Evolutionary conservation across 2,329 filamentous ascomycete genomes (phyloP), one percentile per base, ranked within the genome.

Genomic region (Colletotrichum agaves): DNA sequence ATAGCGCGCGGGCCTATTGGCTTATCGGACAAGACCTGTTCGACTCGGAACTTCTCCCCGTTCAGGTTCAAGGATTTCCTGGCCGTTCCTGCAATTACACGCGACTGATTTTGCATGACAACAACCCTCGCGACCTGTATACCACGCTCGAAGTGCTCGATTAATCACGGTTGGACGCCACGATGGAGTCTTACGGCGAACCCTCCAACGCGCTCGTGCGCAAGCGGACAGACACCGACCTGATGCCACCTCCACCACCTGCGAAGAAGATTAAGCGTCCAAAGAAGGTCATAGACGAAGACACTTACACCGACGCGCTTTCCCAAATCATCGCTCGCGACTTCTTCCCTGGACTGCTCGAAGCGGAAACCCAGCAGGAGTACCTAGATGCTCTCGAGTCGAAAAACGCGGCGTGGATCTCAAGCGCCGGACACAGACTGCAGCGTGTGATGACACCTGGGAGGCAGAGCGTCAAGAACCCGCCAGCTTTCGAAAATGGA

Each of bases 321-420:
- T 97, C 94, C 0, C 91, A 96, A 73, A 98, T 99, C 76, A 97
- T 99, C 70, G 93, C 93, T 10, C 90, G 96, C 71, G 96, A 99
- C 83, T 99, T 97, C 83, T 99, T 98, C 75, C 96, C 96, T 0
- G 96, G 95, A 0, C 85, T 99, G 0, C 82, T 94, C 4, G 94
- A 98, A 77, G 90, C 90, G 13, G 90, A 97, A 73, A 91, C 91
- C 0, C 94, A 98, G 77, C 90, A 94, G 76, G 96, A 99, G 74
- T 98, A 98, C 73, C 84, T 99, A 33, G 91, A 97, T 74, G 96
- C 96, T 0, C 81, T 98, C 8, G 94, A 97, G 8, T 97, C 94
- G 15, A 91, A 91, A 65, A 90, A 99, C 78, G 82, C 87, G 57
- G 86, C 88, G 72, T 98, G 96, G 95, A 98, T 98, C 70, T 86